Conservation (phyloP, 2,329 filamentous ascomycete genomes). For the Penicillium janthinellum region DNA sequence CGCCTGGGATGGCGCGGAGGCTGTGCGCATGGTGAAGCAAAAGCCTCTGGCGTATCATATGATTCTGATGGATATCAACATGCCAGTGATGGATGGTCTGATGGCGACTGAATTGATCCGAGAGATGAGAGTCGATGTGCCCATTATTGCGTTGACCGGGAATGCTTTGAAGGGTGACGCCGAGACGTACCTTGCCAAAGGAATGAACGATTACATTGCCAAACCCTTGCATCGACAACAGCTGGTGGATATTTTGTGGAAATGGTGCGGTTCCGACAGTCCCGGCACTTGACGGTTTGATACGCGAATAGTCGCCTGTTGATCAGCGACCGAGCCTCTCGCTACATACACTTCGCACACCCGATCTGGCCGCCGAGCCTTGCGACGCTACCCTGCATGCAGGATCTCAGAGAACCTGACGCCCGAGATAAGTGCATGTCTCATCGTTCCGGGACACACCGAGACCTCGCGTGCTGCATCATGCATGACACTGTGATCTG, state of each 20-base stretch:
- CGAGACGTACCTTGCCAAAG: slow-evolving; percentile 55
- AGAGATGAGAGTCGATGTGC: slow-evolving; percentile 41
- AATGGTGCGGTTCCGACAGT: slow-evolving; percentile 35
- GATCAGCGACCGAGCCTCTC: not conserved
- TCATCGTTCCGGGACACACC: not conserved
- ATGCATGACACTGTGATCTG: not conserved
- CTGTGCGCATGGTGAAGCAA: slow-evolving; percentile 46
- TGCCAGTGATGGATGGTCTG: slow-evolving; percentile 52
- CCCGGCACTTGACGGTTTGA: not conserved
- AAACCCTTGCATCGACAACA: slow-evolving; percentile 57
- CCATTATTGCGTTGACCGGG: slow-evolving; percentile 59
- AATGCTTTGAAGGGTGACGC: slow-evolving; percentile 59
- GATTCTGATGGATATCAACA: slow-evolving; percentile 53
- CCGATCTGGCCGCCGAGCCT: not conserved
- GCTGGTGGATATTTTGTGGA: slow-evolving; percentile 48
- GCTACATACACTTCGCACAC: not conserved
- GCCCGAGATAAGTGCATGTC: not conserved
- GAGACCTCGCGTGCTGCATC: not conserved
- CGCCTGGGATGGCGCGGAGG: slow-evolving; percentile 49
- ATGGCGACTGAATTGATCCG: slow-evolving; percentile 49
- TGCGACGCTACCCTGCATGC: not conserved
- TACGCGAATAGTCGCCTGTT: not conserved
- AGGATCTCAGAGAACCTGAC: not conserved
- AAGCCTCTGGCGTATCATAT: slow-evolving; percentile 47
- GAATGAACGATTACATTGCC: slow-evolving; percentile 59